A percentile compares a stretch with the other conserved stretches of the same genome.
phyloP scores from a whole-genome alignment of 768 basidiomycete genomes.

The Xerocomellus dryophilus region DNA sequence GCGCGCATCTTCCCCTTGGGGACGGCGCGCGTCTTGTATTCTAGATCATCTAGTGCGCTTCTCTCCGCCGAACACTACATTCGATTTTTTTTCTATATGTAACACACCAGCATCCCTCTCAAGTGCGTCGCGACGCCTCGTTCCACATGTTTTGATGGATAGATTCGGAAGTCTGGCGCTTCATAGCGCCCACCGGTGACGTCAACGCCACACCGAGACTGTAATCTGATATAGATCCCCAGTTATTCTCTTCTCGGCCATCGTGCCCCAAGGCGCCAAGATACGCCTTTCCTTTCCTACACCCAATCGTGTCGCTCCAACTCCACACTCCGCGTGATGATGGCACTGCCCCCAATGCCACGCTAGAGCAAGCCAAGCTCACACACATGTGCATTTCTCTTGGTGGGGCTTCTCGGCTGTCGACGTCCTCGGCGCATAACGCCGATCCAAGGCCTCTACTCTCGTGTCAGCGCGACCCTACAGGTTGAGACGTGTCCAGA shows the following conservation, averaged over 20 bases:
- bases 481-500: background rate
- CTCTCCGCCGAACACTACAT: slow-evolving; percentile 1
- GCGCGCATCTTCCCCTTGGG: slow-evolving; percentile 2
- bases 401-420: background rate
- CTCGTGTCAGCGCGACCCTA: background rate
- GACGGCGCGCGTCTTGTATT: background rate
- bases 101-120: slow-evolving; percentile 1
- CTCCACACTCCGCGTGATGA: background rate
- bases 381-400: background rate
- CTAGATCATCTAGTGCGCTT: background rate
- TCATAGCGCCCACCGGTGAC: slow-evolving; percentile 18
- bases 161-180: background rate
- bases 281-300: background rate
- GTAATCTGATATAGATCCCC: background rate
- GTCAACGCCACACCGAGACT: slow-evolving; percentile 2
- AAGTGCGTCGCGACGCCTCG: slow-evolving; percentile 21
- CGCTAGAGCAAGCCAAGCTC: background rate
- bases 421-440: background rate
- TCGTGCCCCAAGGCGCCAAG: background rate
- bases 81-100: slow-evolving; percentile 6
- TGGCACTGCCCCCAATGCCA: background rate
- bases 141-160: slow-evolving; percentile 16
- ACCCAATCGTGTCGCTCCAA: background rate
- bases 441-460: background rate
- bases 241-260: background rate